Conservation (phyloP, 164 flowering plant genomes). For the grape (Vitis vinifera) region ASM3070453v1 NC_081818.1:6774001-6774500, state of each 20-base stretch:
- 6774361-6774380: background rate
- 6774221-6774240: background rate
- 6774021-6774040: no score
- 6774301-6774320: background rate
- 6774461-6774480: constrained; percentile 3
- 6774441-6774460: constrained; percentile 1
- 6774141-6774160: no score
- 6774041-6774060: no score
- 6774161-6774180: no score
- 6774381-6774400: constrained; percentile 1
- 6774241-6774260: background rate
- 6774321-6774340: background rate
- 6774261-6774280: background rate
- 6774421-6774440: constrained; percentile 1
- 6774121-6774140: no score
- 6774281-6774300: constrained; percentile 3
- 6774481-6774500: background rate
- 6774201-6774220: background rate
- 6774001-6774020: no score
- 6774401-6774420: background rate
- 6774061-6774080: no score
- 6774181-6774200: no score
- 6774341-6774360: background rate
- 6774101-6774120: no score
- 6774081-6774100: no score